Conservation (phyloP, 1,284 basidiomycete genomes). For the Hemileia vastatrix region DNA sequence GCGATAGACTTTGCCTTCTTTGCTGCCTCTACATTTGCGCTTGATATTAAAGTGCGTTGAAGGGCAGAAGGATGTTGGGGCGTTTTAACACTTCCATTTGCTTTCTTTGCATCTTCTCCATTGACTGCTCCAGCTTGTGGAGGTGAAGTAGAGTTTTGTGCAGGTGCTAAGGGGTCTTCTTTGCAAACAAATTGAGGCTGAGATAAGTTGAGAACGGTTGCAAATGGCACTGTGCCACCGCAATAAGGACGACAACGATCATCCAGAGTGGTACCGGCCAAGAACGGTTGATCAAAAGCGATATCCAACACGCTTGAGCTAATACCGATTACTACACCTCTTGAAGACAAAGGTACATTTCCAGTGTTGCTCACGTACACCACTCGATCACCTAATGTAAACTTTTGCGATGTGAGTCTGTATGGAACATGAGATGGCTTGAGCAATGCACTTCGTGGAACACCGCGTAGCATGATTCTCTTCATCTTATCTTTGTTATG, state of each 20-base stretch:
- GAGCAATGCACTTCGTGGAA: slow-evolving; percentile 86
- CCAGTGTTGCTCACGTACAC: slow-evolving; percentile 88
- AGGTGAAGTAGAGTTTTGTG: no score
- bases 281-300: slow-evolving; percentile 92
- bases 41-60: no score
- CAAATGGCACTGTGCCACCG: slow-evolving; percentile 4
- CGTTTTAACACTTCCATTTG: no score
- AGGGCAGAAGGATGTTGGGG: no score
- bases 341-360: slow-evolving; percentile 79
- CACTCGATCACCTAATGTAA: slow-evolving; percentile 85
- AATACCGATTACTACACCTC: slow-evolving; percentile 87
- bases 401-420: slow-evolving; percentile 81
- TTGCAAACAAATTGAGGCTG: slow-evolving; percentile 5
- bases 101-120: no score
- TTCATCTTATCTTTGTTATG: slow-evolving; percentile 60
- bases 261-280: slow-evolving; percentile 79
- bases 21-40: no score
- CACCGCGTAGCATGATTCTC: slow-evolving; percentile 77
- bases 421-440: slow-evolving; percentile 86
- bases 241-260: slow-evolving; percentile 47
- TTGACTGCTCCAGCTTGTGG: no score
- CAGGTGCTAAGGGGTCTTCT: no score
- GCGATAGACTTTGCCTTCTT: no score
- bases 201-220: slow-evolving; percentile 13
- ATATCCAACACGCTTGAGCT: slow-evolving; percentile 81